Base-by-base conservation (phyloP, 306 rosid species). In the Trifolium subterraneum region DNA sequence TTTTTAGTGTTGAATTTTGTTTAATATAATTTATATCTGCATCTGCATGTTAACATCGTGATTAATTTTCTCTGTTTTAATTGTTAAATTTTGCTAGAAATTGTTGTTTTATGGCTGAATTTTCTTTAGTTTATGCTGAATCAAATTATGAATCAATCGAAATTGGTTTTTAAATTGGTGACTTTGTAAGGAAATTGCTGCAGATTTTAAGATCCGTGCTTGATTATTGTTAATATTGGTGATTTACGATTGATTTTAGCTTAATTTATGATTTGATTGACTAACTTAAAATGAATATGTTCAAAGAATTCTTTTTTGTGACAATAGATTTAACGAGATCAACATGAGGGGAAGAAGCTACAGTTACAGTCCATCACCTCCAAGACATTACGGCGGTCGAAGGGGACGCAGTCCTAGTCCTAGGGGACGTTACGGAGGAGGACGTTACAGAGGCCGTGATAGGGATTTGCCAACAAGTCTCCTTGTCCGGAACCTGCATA, bases 341-440 rank as follows among this genome's bases (percentile, higher is more conserved):
- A 74, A 38, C 8, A 92, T 92, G 96, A 88, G 96, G 84, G 96
- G 90, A 3, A 84, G 96, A 84, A 93, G 98, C 75, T 89, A 87
- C 81, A 81, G 96, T 56, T 88, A 88, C 88, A 93, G 93, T 20
- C 95, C 92, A 14, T 87, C 96, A 6, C 90, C 97, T 54, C 86
- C 98, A 0, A 89, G 88, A 76, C 81, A 78, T 54, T 83, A 89
- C 60, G n/a, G 92, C 72, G 67, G 88, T 36, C 39, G 39, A 64
- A 74, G 93, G 55, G 66, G 77, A 15, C 88, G 86, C 42, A 88
- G 92, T 74, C 91, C 91, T 45, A 88, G 93, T 79, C 95, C 95
- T 1, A 83, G 85, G 78, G 82, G 83, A 4, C 81, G 82, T 3
- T 79, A 84, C 8, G 62, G 62, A 8, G 62, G 62, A 2, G 82